Base-by-base conservation (phyloP, 208 protist species). In the Novymonas esmeraldas region DNA sequence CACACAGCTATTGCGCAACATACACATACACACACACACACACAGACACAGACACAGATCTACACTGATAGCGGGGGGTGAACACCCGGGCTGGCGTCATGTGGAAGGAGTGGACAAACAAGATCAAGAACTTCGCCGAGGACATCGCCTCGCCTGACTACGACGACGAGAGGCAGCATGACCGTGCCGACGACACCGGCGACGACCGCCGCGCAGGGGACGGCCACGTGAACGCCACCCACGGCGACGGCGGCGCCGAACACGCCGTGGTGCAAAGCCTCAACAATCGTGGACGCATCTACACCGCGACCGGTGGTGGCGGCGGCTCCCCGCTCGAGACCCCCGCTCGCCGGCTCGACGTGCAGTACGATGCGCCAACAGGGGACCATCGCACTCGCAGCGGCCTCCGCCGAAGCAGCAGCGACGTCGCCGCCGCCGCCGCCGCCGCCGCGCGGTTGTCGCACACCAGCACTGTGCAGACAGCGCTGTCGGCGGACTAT, bases 91-190 rank as follows among this genome's bases (percentile, higher is more conserved):
- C n/a, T n/a, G n/a, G n/a, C n/a, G 24, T 13, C 39, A 87, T 92
- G 76, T 90, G 81, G 82, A 85, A 50, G 22, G 81, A 77, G 22
- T 82, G 86, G 41, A 83, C 78, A n/a, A 71, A 80, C 34, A 87
- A 86, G 54, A 64, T 95, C 11, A 95, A 89, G 58, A 81, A 87
- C 36, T 78, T 95, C 26, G 85, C 89, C 6, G 84, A 85, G 41
- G 85, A 92, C 39, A 87, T 95, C 41, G 78, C 86, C 6, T 69
- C 79, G 1, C 89, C 89, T 1, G 75, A 78, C 14, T 89, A 78
- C 70, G 84, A 88, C 4, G 81, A 87, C 10, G 69, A 82, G 18
- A 41, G 45, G 34, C 46, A 36, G 6, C 26, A 42, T 13, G 26
- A 64, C 2, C n/a, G 10, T 9, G 49, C 20, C 16, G 49, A 46